A percentile compares a stretch with the other conserved stretches of the same genome.
phyloP scores from a whole-genome alignment of 768 basidiomycete species.

The Rhizopogon vinicolor region DNA sequence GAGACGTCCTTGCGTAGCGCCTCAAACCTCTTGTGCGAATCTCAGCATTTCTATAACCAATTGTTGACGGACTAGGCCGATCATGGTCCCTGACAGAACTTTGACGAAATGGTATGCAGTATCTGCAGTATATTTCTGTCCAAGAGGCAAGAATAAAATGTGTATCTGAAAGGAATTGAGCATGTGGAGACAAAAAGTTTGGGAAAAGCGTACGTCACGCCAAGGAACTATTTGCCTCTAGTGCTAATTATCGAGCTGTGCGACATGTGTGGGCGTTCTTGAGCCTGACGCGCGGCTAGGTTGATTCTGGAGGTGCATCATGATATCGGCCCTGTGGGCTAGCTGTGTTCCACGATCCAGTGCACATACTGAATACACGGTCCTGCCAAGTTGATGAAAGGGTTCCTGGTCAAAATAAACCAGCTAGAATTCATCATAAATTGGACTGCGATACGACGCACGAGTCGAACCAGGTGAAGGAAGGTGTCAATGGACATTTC shows the following conservation, averaged over 20 bases:
- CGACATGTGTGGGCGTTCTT: neutral
- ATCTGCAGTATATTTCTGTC: neutral
- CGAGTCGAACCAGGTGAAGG: too few relatives aligned
- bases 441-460: too few relatives aligned
- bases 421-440: neutral
- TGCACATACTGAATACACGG: neutral
- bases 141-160: neutral
- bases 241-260: neutral
- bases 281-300: neutral
- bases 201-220: neutral
- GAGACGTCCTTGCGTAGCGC: neutral
- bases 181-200: neutral
- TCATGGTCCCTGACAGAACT: neutral
- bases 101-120: neutral
- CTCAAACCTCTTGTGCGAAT: neutral
- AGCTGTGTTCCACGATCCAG: neutral
- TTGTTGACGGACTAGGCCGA: neutral
- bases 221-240: neutral
- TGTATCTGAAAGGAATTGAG: neutral
- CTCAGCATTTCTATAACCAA: neutral
- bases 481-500: too few relatives aligned
- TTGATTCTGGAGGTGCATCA: neutral
- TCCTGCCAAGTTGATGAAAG: neutral
- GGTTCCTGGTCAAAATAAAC: neutral
- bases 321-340: neutral